Evolutionary conservation across 1,284 basidiomycete species (phyloP).

Genomic region (Xerocomus tenax): DNA sequence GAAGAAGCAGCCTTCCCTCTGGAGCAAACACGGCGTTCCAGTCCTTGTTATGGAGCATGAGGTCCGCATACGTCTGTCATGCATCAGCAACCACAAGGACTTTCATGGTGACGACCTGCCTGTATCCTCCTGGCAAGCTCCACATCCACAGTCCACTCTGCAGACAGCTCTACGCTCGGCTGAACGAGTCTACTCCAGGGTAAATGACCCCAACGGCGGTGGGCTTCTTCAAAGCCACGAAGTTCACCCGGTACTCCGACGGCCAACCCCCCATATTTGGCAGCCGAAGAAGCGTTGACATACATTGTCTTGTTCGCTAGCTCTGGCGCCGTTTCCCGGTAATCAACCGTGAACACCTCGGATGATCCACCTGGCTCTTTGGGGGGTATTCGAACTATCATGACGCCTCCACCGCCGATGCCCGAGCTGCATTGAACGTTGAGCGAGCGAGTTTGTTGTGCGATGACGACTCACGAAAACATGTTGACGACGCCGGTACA

Average conservation of each 20-base stretch:
- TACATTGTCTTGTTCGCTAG: conserved; percentile 73
- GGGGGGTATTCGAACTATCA: conserved; percentile 76
- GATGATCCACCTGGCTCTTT: conserved; percentile 37
- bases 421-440: conserved; percentile 48
- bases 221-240: conserved; percentile 72
- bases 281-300: conserved; percentile 39
- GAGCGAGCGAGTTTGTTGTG: not conserved
- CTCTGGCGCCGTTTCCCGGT: conserved; percentile 79
- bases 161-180: conserved; percentile 68
- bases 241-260: conserved; percentile 85
- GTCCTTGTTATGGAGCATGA: conserved; percentile 71
- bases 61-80: conserved; percentile 41
- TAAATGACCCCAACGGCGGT: conserved; percentile 70
- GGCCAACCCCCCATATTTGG: conserved; percentile 69
- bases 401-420: conserved; percentile 88
- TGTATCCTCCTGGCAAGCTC: conserved; percentile 70
- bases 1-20: conserved; percentile 56
- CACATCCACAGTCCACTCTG: conserved; percentile 66
- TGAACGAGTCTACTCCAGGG: conserved; percentile 71
- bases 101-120: conserved; percentile 35
- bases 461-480: conserved; percentile 58
- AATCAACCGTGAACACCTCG: conserved; percentile 73
- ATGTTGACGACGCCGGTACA: conserved; percentile 84
- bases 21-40: conserved; percentile 80
- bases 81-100: conserved; percentile 9